Conservation (phyloP, 2,329 filamentous ascomycete species). For the Endoconidiophora polonica region DNA sequence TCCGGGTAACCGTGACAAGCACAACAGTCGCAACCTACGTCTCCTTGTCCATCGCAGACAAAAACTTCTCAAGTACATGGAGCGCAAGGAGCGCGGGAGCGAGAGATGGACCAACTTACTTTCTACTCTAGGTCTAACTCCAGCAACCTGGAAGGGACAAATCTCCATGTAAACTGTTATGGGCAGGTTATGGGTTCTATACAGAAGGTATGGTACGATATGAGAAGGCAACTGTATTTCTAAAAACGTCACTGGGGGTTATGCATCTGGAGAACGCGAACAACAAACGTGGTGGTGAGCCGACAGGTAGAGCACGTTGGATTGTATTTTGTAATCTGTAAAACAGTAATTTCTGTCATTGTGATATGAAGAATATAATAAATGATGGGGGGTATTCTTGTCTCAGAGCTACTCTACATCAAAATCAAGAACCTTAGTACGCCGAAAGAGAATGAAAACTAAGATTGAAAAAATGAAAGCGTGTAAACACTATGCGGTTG, state of each 20-base stretch:
- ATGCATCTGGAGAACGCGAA: neutral
- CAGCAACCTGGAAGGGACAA: slow-evolving; percentile 80
- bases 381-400: slow-evolving; percentile 1
- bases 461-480: neutral
- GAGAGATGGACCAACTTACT: slow-evolving; percentile 79
- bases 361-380: slow-evolving; percentile 12
- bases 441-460: neutral
- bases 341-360: slow-evolving; percentile 10
- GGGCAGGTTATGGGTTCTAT: neutral
- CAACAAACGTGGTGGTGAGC: neutral
- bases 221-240: slow-evolving; percentile 11
- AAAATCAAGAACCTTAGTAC: slow-evolving; percentile 1
- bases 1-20: slow-evolving; percentile 66
- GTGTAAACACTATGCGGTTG: slow-evolving; percentile 3
- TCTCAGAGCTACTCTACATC: slow-evolving; percentile 4
- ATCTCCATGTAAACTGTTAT: slow-evolving; percentile 46
- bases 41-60: slow-evolving; percentile 77
- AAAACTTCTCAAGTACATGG: slow-evolving; percentile 73
- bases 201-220: slow-evolving; percentile 1
- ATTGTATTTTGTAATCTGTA: slow-evolving; percentile 3
- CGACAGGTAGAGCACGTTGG: neutral
- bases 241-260: slow-evolving; percentile 6
- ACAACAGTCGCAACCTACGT: slow-evolving; percentile 82
- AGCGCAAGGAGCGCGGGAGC: slow-evolving; percentile 78
- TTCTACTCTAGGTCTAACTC: slow-evolving; percentile 66